Base-by-base conservation (phyloP, 148 eudicot genomes). In the Simmondsia chinensis region DNA sequence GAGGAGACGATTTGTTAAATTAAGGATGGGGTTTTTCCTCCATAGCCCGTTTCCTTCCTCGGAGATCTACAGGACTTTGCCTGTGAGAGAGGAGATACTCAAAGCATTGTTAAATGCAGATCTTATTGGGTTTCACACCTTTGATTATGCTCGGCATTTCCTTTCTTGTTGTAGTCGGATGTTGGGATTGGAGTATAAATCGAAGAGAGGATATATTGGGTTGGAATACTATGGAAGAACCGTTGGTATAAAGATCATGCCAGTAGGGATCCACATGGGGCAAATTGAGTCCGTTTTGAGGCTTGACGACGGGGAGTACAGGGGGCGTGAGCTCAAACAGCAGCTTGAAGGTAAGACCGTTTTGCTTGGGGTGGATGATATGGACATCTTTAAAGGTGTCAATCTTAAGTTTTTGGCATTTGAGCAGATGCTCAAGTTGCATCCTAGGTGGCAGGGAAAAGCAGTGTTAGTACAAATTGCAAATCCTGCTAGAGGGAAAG, bases 11-110 rank as follows among this genome's bases (percentile, higher is more conserved):
- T 64, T 64, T 17, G 38, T 33, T 24, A 45, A 56, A n/a, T 22
- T 57, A 27, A 56, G 60, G 29, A 55, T 64, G 48, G 69, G 69
- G 9, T 64, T 64, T 23, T 64, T 62, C 20, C n/a, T n/a, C n/a
- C n/a, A n/a, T n/a, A n/a, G n/a, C n/a, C n/a, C n/a, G n/a, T n/a
- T n/a, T n/a, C n/a, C n/a, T n/a, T n/a, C n/a, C n/a, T n/a, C n/a
- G n/a, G n/a, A n/a, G n/a, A n/a, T n/a, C n/a, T n/a, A n/a, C 68
- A 55, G 69, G 43, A 56, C 69, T 18, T 48, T 64, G 13, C 69
- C 69, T 50, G 69, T 64, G 10, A 33, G 69, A 38, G 69, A 64
- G 30, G 69, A 64, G 44, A 64, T 64, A 4, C 30, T 64, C 4
- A 64, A 57, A 43, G 63, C 69, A 9, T 43, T 64, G 17, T 51